A percentile compares a stretch with the other conserved stretches of the same genome.
phyloP scores from a whole-genome alignment of 345 rosid species.

The Mercurialis annua region DNA sequence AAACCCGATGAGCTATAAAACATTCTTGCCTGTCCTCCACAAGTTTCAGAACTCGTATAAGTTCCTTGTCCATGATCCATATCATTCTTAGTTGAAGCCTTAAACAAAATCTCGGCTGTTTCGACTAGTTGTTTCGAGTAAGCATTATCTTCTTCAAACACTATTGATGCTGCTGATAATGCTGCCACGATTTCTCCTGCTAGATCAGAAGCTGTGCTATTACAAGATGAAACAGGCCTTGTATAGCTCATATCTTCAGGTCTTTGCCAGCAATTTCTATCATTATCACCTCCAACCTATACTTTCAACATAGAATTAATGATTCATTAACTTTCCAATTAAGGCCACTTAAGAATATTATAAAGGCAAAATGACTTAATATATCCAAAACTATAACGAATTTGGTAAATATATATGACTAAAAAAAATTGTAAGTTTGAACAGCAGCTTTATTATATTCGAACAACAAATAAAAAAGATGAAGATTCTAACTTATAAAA shows the following conservation, averaged over 20 bases:
- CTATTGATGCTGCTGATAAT: conserved; percentile 55
- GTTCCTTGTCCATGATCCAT: conserved; percentile 22
- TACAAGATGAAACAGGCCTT: conserved; percentile 45
- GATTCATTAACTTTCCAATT: background rate
- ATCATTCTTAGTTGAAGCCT: conserved; percentile 26
- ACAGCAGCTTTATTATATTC: too few species aligned
- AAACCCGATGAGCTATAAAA: conserved; percentile 50
- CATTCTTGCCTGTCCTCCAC: conserved; percentile 46
- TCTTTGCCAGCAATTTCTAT: conserved; percentile 59
- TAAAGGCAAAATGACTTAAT: too few species aligned
- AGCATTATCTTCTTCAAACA: conserved; percentile 38
- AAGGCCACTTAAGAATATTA: too few species aligned
- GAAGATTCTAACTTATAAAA: too few species aligned
- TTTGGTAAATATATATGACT: too few species aligned
- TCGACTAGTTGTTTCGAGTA: conserved; percentile 32
- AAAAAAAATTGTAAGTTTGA: too few species aligned
- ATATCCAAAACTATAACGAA: too few species aligned
- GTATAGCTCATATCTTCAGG: conserved; percentile 60
- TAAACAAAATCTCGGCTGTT: conserved; percentile 38
- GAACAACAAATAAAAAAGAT: too few species aligned
- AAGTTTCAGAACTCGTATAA: conserved; percentile 32
- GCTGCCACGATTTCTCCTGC: conserved; percentile 58
- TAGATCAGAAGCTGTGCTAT: conserved; percentile 42
- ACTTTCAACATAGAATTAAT: background rate
- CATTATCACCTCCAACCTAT: conserved; percentile 47